Base-by-base conservation (phyloP, 768 basidiomycete species). In the Termitomyces eurrhizus region DNA sequence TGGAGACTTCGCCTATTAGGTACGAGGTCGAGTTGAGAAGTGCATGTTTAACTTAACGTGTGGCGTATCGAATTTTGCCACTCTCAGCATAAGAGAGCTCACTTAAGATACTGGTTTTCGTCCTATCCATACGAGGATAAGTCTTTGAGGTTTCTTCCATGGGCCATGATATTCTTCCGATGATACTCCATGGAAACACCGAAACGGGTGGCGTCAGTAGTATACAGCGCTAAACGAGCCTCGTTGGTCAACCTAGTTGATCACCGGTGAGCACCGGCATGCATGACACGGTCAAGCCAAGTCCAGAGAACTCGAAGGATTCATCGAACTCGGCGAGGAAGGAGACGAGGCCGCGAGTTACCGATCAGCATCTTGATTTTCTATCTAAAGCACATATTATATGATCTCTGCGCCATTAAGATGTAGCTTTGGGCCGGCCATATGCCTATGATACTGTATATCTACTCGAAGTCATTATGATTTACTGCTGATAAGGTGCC, bases 141-240 rank as follows among this genome's bases (percentile, higher is more conserved):
- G 3, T 39, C 13, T 5, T 16, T 18, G 9, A 37, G 35, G 54
- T 50, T 12, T 9, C 18, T 21, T 44, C 45, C 5, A 21, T 62
- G 21, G 21, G 37, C 14, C 45, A 57, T 42, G 21, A n/a, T 32
- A 29, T 54, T 53, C 42, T 36, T 39, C 61, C 61, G 61, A 62
- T 24, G 61, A 58, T 62, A 24, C 29, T 62, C 61, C 61, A 49
- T 37, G 33, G 35, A 36, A 33, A 52, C 18, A 52, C 32, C 49
- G 37, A 29, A 58, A 49, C 26, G 35, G 35, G 48, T 58, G 49
- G 57, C 57, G 41, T 21, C 57, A 37, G 33, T 18, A 36, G 35
- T 14, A 24, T 11, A 56, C 44, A 52, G 52, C 21, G 13, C 13
- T 14, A 33, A 32, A 13, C 54, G n/a, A 46, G 35, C 26, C 37